Evolutionary conservation across 176 grass and related monocot species (phyloP).

Genomic region (Stipa capillata): DNA sequence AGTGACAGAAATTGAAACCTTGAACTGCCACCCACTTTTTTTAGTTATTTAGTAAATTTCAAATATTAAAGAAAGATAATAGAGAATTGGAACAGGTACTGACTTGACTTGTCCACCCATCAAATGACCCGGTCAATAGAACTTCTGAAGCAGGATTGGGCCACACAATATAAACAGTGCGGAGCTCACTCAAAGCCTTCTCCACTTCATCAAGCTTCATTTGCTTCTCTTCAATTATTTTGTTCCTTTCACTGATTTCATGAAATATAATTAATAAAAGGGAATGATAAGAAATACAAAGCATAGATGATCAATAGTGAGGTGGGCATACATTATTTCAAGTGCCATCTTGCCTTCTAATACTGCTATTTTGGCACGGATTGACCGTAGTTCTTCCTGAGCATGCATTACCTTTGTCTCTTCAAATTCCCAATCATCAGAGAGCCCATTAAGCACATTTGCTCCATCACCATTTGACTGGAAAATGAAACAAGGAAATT

Average conservation of each 20-base stretch:
- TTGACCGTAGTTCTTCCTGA: constrained; percentile 65
- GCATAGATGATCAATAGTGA: background rate
- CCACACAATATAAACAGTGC: constrained; percentile 73
- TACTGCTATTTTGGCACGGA: constrained; percentile 80
- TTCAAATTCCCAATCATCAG: constrained; percentile 94
- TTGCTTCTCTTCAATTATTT: constrained; percentile 91
- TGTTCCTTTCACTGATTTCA: constrained; percentile 67
- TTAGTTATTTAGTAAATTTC: background rate
- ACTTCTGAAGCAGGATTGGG: constrained; percentile 84
- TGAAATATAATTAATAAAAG: constrained; percentile 19
- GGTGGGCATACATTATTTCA: constrained; percentile 61
- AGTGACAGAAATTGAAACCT: background rate
- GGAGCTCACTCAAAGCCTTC: constrained; percentile 57
- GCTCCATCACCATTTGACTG: constrained; percentile 27
- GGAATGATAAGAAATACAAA: constrained; percentile 24
- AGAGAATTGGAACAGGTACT: background rate
- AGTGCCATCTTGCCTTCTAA: constrained; percentile 91
- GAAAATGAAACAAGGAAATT: constrained; percentile 18
- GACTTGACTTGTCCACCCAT: constrained; percentile 91
- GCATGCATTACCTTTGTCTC: constrained; percentile 89
- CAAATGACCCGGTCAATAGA: constrained; percentile 79
- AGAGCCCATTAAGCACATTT: constrained; percentile 29
- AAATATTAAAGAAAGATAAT: constrained; percentile 5
- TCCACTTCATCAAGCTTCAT: constrained; percentile 66
- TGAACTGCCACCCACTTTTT: background rate